A percentile compares a stretch with the other conserved stretches of the same genome.
Evolutionary conservation across 2,329 filamentous ascomycete genomes (phyloP).

Genomic region (Pseudogymnoascus sp.): DNA sequence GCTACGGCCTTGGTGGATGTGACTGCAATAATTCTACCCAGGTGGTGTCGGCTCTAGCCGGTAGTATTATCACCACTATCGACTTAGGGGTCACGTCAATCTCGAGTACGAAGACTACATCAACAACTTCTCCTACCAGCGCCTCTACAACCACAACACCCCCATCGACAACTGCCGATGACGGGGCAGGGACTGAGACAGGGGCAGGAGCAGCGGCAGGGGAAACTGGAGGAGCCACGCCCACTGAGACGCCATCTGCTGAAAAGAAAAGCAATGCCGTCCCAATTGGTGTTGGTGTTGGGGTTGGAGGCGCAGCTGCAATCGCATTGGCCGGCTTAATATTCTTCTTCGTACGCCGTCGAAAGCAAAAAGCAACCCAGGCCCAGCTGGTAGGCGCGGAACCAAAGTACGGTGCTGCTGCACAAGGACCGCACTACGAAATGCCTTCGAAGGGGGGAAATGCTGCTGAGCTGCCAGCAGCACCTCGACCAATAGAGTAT

Average conservation of each 20-base stretch:
- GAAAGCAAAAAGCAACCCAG: background rate
- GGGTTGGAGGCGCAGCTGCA: background rate
- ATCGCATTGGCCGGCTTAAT: background rate
- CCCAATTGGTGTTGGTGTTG: background rate
- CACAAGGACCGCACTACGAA: background rate
- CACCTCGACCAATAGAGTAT: background rate
- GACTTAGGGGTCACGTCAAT: background rate
- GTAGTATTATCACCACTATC: background rate
- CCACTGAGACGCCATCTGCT: background rate
- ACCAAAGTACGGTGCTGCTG: background rate
- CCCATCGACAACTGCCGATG: background rate
- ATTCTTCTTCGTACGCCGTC: background rate
- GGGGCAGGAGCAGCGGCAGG: background rate
- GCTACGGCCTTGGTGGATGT: background rate
- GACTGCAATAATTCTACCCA: background rate
- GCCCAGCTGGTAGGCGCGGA: background rate
- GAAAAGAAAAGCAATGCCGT: constrained; percentile 2
- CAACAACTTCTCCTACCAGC: background rate
- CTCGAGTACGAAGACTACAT: background rate
- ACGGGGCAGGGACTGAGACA: background rate
- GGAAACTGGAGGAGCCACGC: background rate
- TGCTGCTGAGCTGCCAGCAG: background rate
- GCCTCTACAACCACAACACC: background rate
- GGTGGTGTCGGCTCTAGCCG: background rate
- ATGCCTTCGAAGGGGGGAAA: background rate